Conservation (phyloP, 2,329 filamentous ascomycete genomes). For the Pseudogymnoascus sp. region DNA sequence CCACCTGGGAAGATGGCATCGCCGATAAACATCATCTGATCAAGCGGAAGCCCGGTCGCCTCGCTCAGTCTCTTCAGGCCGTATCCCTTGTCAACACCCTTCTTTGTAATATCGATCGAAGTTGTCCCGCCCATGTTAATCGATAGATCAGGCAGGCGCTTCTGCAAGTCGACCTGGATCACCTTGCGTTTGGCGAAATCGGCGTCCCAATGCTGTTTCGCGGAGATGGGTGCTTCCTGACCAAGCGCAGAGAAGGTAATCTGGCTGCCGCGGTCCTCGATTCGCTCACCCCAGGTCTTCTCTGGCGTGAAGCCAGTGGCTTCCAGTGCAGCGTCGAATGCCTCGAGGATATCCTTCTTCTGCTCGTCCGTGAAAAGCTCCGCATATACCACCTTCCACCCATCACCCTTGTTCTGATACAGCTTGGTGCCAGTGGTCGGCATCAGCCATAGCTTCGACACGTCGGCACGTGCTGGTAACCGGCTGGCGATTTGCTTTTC, state of each 20-base stretch:
- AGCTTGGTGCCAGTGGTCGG: constrained; percentile 37
- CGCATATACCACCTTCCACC: constrained; percentile 31
- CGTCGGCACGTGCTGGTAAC: constrained; percentile 30
- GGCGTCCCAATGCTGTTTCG: constrained; percentile 34
- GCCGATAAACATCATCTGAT: constrained; percentile 35
- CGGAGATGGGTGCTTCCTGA: constrained; percentile 32
- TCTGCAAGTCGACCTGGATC: constrained; percentile 32
- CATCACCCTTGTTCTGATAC: constrained; percentile 27
- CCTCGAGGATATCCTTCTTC: constrained; percentile 27
- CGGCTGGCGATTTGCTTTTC: constrained; percentile 34
- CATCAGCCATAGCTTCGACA: constrained; percentile 36
- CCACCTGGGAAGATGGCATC: constrained; percentile 35
- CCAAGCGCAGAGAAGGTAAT: constrained; percentile 37
- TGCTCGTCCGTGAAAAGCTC: constrained; percentile 32
- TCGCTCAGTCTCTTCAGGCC: constrained; percentile 14
- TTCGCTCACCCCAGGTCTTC: constrained; percentile 33
- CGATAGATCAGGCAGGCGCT: constrained; percentile 31
- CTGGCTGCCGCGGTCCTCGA: constrained; percentile 36
- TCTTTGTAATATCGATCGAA: constrained; percentile 34
- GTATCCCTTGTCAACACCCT: constrained; percentile 33
- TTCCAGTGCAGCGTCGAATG: constrained; percentile 31
- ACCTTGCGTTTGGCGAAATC: constrained; percentile 34
- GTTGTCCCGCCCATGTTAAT: constrained; percentile 37
- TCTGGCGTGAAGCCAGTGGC: constrained; percentile 32
- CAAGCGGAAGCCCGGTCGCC: constrained; percentile 26